Evolutionary conservation across 805 yeast species (phyloP).

Genomic region (Metschnikowia cubensis): DNA sequence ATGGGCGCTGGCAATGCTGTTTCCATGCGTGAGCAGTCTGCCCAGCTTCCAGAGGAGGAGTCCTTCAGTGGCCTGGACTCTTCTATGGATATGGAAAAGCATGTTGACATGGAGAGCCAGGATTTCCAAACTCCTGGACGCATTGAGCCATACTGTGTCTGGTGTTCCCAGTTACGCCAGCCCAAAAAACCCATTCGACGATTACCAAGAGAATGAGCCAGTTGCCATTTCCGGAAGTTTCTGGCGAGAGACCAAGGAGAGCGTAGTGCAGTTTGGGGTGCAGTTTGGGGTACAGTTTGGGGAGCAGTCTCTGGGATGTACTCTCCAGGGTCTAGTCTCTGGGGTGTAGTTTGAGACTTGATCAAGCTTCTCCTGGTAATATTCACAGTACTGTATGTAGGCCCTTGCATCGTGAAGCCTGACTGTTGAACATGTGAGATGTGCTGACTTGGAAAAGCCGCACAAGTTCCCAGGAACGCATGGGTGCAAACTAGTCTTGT

Average conservation of each 20-base stretch:
- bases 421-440: too few species aligned
- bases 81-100: neutral
- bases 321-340: too few species aligned
- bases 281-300: too few species aligned
- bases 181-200: neutral
- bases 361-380: too few species aligned
- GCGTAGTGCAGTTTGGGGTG: too few species aligned
- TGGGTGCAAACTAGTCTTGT: too few species aligned
- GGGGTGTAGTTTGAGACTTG: too few species aligned
- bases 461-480: too few species aligned
- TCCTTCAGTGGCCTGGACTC: slow-evolving; percentile 2
- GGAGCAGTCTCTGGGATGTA: too few species aligned
- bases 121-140: neutral
- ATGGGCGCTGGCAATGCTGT: slow-evolving; percentile 12
- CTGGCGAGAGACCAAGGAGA: neutral
- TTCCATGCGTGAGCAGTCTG: slow-evolving; percentile 5
- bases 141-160: slow-evolving; percentile 6
- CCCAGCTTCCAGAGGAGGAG: neutral
- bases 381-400: too few species aligned
- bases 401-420: too few species aligned
- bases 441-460: too few species aligned
- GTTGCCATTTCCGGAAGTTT: neutral
- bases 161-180: neutral
- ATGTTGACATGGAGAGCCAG: neutral
- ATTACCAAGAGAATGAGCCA: neutral